Percentiles rank a stretch among this genome's conserved stretches.
phyloP scores from a whole-genome alignment of 139 green algal genomes.

The Coelastrella sp. region DNA sequence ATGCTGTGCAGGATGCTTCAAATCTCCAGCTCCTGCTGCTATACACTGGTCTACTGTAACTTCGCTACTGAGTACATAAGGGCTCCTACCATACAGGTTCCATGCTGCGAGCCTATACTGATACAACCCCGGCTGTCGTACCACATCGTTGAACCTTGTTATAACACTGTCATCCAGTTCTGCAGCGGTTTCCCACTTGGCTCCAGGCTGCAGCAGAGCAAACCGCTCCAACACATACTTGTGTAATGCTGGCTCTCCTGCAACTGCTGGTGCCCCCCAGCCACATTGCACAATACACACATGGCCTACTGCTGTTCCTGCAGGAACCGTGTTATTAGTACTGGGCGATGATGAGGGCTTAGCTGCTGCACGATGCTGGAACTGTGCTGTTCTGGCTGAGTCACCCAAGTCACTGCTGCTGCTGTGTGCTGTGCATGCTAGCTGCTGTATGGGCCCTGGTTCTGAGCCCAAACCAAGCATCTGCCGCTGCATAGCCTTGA shows the following conservation, averaged over 20 bases:
- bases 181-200: conserved; percentile 35
- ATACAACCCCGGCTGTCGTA: conserved; percentile 10
- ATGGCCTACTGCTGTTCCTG: neutral
- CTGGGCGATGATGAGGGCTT: too few relatives aligned
- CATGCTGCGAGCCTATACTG: conserved; percentile 63
- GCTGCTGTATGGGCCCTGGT: conserved; percentile 28
- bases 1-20: too few relatives aligned
- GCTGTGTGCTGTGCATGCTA: neutral
- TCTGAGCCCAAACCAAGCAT: conserved; percentile 61
- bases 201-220: neutral
- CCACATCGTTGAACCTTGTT: neutral
- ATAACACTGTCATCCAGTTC: conserved; percentile 55
- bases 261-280: neutral
- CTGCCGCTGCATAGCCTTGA: conserved; percentile 55
- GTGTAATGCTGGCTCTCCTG: conserved; percentile 62
- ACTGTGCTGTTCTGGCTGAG: neutral
- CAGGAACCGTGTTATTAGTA: too few relatives aligned
- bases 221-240: conserved; percentile 65
- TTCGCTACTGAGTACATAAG: conserved; percentile 27
- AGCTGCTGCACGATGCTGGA: neutral
- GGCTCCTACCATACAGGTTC: conserved; percentile 63
- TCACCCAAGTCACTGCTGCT: neutral
- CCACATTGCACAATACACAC: neutral
- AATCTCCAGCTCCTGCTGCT: too few relatives aligned
- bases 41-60: neutral